Conservation (phyloP, 2,329 filamentous ascomycete genomes). For the Thelonectria rubi region DNA sequence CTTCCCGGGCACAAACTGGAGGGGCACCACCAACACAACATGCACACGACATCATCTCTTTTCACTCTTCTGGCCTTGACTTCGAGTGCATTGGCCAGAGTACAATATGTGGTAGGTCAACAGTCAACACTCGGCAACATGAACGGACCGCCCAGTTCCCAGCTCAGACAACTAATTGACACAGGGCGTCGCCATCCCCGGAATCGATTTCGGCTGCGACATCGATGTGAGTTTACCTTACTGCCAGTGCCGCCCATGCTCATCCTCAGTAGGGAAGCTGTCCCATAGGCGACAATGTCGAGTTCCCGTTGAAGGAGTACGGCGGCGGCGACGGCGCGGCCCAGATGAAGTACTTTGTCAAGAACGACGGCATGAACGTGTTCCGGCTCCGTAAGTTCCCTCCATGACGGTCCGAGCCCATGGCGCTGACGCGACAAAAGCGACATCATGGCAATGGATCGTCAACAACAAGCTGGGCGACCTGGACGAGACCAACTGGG, state of each 20-base stretch:
- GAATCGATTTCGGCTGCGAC: slow-evolving; percentile 59
- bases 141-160: background rate
- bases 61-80: slow-evolving; percentile 16
- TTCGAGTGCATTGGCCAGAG: slow-evolving; percentile 22
- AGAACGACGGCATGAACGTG: slow-evolving; percentile 61
- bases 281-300: slow-evolving; percentile 44
- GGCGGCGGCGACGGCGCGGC: slow-evolving; percentile 52
- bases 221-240: slow-evolving; percentile 51
- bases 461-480: slow-evolving; percentile 60
- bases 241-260: background rate
- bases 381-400: slow-evolving; percentile 58
- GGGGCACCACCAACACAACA: background rate
- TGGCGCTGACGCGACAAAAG: slow-evolving; percentile 39
- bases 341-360: slow-evolving; percentile 67
- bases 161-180: background rate
- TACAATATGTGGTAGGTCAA: slow-evolving; percentile 26
- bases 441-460: slow-evolving; percentile 66
- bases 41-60: slow-evolving; percentile 19
- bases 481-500: slow-evolving; percentile 59
- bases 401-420: background rate
- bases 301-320: slow-evolving; percentile 47
- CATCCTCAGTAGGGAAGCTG: slow-evolving; percentile 48
- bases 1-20: background rate
- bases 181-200: slow-evolving; percentile 56
- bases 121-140: too few relatives aligned